A percentile compares a stretch with the other conserved stretches of the same genome.
Conservation (phyloP, 169 alveolate species). For the Plasmodium coatneyi region DNA sequence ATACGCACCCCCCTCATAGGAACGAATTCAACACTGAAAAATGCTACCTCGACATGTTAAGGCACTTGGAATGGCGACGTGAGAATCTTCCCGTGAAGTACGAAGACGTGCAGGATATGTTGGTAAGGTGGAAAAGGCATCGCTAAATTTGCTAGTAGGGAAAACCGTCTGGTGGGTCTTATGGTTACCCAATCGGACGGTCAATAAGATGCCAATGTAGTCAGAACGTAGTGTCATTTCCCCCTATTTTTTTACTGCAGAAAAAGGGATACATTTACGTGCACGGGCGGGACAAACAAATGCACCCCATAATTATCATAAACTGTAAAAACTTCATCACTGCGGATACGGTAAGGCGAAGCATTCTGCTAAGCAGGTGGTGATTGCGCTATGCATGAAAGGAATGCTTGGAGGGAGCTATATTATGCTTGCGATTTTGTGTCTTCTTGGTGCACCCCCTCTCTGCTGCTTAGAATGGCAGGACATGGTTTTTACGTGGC, state of each 20-base stretch:
- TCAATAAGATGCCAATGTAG: not conserved
- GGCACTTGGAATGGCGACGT: conserved; percentile 81
- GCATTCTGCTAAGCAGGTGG: not conserved
- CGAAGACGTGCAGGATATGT: conserved; percentile 48
- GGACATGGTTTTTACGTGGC: not conserved
- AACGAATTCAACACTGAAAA: conserved; percentile 76
- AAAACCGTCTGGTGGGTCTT: not conserved
- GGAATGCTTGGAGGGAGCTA: too few relatives aligned
- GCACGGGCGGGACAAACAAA: conserved; percentile 83
- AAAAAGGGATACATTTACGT: conserved; percentile 80
- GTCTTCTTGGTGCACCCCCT: not conserved
- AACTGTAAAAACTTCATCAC: conserved; percentile 53
- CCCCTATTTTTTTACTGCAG: conserved; percentile 24
- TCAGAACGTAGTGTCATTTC: not conserved
- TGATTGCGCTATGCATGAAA: too few relatives aligned
- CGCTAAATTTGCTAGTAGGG: not conserved
- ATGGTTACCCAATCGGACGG: not conserved
- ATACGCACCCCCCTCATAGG: not conserved
- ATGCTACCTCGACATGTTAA: conserved; percentile 78
- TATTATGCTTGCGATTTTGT: not conserved
- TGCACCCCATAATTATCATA: conserved; percentile 83
- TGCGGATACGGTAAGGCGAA: conserved; percentile 13
- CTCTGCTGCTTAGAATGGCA: not conserved
- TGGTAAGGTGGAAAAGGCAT: not conserved
- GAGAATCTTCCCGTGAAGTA: conserved; percentile 79